Evolutionary conservation across 148 eudicot genomes (phyloP), one percentile per base, ranked within the genome.

Genomic region (Persicaria maculosa): DNA sequence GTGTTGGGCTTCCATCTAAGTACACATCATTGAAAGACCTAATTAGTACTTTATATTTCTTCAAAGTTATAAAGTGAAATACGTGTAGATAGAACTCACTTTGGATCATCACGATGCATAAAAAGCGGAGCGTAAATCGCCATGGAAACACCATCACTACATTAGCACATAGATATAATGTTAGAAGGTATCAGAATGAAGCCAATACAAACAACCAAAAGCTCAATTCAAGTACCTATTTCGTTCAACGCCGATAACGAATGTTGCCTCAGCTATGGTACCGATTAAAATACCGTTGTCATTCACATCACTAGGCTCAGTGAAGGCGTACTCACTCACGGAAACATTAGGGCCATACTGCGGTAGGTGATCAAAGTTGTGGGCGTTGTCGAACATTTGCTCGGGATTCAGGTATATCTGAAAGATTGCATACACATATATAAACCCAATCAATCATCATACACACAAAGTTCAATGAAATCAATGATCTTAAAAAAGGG

Each of bases 201-300:
- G n/a, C 53, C n/a, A 11, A 50, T 50, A 44, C 8, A 25, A 8
- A 43, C 44, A 68, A 44, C 10, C 15, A 31, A 15, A 31, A 44
- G 10, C 4, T 68, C 10, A 9, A 16, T 68, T 2, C 36, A 31
- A 31, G 36, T 31, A 68, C 97, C 92, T 85, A 72, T 92, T 90
- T 72, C 78, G 81, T 72, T 92, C 97, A 11, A 93, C 45, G 50
- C 93, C 92, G 47, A 93, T 78, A 44, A 90, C 88, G 81, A 93
- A 93, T n/a, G 90, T 96, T 43, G 93, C 96, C 82, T 93, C 96
- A 9, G 92, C 91, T 44, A 93, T 48, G 73, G 89, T 92, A n/a
- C 84, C 87, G 31, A 77, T 67, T 75, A 93, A 83, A 70, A 80
- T 84, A 76, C 92, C 98, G 22, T 62, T 62, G 4, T 10, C n/a